phyloP scores from a whole-genome alignment of 805 yeast species.

The Zygosaccharomyces siamensis region DNA sequence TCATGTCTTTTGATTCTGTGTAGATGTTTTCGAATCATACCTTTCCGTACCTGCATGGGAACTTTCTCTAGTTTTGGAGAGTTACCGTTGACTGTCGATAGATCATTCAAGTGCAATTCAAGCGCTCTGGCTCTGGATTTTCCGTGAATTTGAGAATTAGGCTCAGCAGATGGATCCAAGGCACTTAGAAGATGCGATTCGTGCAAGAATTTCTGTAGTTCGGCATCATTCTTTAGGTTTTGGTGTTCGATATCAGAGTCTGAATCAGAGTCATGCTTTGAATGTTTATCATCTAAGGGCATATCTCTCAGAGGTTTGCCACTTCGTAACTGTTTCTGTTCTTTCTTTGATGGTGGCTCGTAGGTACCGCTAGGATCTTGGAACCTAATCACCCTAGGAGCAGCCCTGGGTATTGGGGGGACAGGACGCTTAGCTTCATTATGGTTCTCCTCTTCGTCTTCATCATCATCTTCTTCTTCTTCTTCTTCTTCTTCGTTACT shows the following conservation, averaged over 20 bases:
- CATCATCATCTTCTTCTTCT: slow-evolving; percentile 13
- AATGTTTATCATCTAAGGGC: slow-evolving; percentile 20
- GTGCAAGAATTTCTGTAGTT: slow-evolving; percentile 59
- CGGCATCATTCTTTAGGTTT: slow-evolving; percentile 64
- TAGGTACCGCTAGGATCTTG: slow-evolving; percentile 23
- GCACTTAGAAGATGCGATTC: slow-evolving; percentile 63
- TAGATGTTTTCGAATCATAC: slow-evolving; percentile 61
- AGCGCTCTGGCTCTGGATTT: slow-evolving; percentile 62
- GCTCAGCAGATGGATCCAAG: slow-evolving; percentile 29
- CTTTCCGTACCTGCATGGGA: slow-evolving; percentile 87
- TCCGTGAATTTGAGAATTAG: slow-evolving; percentile 57
- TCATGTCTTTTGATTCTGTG: slow-evolving; percentile 54
- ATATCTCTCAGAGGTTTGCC: slow-evolving; percentile 46
- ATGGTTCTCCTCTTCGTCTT: slow-evolving; percentile 1
- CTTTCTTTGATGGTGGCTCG: slow-evolving; percentile 40
- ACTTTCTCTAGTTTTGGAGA: slow-evolving; percentile 55
- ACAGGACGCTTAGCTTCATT: not conserved
- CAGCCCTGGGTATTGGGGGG: not conserved
- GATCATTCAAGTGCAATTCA: slow-evolving; percentile 48
- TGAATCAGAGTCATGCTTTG: slow-evolving; percentile 13
- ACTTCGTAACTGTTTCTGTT: slow-evolving; percentile 48
- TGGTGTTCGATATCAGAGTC: slow-evolving; percentile 40
- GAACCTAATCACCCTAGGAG: slow-evolving; percentile 29
- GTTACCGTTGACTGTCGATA: slow-evolving; percentile 46
- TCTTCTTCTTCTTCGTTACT: slow-evolving; percentile 20